Evolutionary conservation across 768 basidiomycete genomes (phyloP).

Genomic region (Suillus occidentalis): DNA sequence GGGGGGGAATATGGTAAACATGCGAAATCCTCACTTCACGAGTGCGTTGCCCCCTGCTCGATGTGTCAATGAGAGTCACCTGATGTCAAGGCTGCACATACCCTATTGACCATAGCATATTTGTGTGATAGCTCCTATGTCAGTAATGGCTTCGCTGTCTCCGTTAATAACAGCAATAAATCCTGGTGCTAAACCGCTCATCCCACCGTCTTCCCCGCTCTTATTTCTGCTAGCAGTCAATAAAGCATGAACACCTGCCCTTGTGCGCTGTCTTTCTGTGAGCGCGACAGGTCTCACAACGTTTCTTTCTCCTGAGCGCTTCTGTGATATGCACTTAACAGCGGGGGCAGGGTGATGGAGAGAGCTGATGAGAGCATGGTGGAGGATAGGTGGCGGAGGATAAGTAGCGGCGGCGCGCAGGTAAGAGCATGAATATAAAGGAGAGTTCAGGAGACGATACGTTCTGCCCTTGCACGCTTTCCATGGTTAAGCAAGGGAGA

Average conservation of each 20-base stretch:
- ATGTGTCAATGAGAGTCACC: too few relatives aligned
- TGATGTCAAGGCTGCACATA: too few relatives aligned
- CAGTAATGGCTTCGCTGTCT: too few relatives aligned
- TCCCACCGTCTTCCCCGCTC: slow-evolving; percentile 55
- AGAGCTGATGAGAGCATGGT: slow-evolving; percentile 64
- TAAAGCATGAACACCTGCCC: slow-evolving; percentile 71
- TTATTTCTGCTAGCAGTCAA: slow-evolving; percentile 58
- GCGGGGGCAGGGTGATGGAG: too few relatives aligned
- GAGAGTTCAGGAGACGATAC: too few relatives aligned
- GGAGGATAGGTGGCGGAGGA: slow-evolving; percentile 42
- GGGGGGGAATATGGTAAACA: not conserved
- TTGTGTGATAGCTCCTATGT: too few relatives aligned
- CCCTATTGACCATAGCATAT: too few relatives aligned
- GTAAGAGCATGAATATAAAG: slow-evolving; percentile 40
- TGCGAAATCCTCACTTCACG: not conserved
- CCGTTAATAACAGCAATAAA: too few relatives aligned
- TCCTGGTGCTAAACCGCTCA: too few relatives aligned
- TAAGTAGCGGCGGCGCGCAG: slow-evolving; percentile 73
- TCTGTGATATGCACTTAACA: slow-evolving; percentile 58
- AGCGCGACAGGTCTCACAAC: slow-evolving; percentile 67
- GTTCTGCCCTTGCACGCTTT: too few relatives aligned
- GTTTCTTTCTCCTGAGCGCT: slow-evolving; percentile 63
- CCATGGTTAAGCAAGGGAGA: too few relatives aligned
- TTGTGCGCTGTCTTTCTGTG: slow-evolving; percentile 76
- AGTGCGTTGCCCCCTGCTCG: slow-evolving; percentile 19